These are phyloP conservation scores for Trichomonascaceae sp. DNA, from an alignment of 1,139 yeast species.

Conservation along the genomic window DNA sequence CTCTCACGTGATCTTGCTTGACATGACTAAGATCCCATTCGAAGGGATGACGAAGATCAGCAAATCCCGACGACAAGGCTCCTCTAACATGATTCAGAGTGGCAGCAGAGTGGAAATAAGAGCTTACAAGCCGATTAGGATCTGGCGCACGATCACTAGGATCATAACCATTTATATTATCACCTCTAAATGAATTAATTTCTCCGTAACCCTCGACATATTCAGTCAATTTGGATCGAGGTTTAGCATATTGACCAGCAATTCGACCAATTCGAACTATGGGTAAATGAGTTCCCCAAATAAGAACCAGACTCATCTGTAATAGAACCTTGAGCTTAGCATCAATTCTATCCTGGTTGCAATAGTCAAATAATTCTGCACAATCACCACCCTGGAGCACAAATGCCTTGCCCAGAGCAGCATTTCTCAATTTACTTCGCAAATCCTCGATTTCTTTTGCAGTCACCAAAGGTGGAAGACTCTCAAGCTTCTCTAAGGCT, in stretches of 20 bases:
- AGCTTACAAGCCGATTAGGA: slow-evolving; percentile 37
- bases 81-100: slow-evolving; percentile 38
- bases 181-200: slow-evolving; percentile 40
- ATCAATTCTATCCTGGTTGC: slow-evolving; percentile 38
- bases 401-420: slow-evolving; percentile 40
- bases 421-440: slow-evolving; percentile 32
- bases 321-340: slow-evolving; percentile 38
- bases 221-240: slow-evolving; percentile 39
- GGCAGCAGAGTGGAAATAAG: slow-evolving; percentile 43
- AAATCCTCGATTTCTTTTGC: slow-evolving; percentile 35
- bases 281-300: slow-evolving; percentile 39
- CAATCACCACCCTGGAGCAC: slow-evolving; percentile 44
- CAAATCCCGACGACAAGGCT: slow-evolving; percentile 36
- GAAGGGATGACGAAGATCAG: slow-evolving; percentile 36
- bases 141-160: slow-evolving; percentile 36
- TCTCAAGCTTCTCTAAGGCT: slow-evolving; percentile 38
- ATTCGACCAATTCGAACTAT: slow-evolving; percentile 39
- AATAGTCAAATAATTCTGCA: slow-evolving; percentile 41
- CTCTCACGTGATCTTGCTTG: slow-evolving; percentile 31
- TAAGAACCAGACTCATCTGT: slow-evolving; percentile 40
- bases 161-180: slow-evolving; percentile 40
- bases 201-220: slow-evolving; percentile 36
- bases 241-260: slow-evolving; percentile 44
- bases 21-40: slow-evolving; percentile 41
- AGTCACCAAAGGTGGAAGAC: slow-evolving; percentile 39